A percentile compares a stretch with the other conserved stretches of the same genome.
Conservation (phyloP, 768 basidiomycete genomes). For the Nidularia pulvinata region DNA sequence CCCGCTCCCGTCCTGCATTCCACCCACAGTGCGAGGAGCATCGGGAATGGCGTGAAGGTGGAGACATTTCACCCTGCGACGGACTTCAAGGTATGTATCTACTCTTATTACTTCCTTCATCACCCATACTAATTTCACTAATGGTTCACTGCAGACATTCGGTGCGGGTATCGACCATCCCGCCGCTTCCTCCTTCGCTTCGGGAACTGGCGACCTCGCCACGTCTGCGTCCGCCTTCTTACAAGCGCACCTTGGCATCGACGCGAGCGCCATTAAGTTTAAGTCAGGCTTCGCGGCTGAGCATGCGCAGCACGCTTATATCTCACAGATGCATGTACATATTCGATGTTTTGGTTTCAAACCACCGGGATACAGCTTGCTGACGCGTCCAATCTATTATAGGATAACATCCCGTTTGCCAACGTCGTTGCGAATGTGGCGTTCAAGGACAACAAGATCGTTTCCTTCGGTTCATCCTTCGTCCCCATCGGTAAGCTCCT, state of each 20-base stretch:
- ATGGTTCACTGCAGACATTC: neutral
- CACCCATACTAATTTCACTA: neutral
- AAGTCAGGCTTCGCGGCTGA: neutral
- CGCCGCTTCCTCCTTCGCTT: neutral
- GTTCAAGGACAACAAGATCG: neutral
- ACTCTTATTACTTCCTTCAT: neutral
- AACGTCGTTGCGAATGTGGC: constrained; percentile 1
- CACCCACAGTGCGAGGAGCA: neutral
- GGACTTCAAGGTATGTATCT: neutral
- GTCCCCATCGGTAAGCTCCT: neutral
- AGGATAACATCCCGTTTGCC: constrained; percentile 1
- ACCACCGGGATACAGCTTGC: neutral
- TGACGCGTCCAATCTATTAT: neutral
- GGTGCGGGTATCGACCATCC: neutral
- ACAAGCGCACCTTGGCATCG: neutral
- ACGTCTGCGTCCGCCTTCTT: too few relatives aligned
- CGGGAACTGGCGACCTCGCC: neutral
- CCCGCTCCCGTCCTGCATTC: neutral
- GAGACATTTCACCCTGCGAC: constrained; percentile 1
- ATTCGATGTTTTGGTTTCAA: neutral
- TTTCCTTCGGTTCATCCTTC: neutral
- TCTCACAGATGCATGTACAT: neutral
- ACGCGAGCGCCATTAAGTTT: neutral
- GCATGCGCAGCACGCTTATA: neutral
- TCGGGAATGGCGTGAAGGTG: neutral